These are phyloP conservation scores for Lentinula sp. DNA, from an alignment of 768 basidiomycete species.

Conservation along the genomic window DNA sequence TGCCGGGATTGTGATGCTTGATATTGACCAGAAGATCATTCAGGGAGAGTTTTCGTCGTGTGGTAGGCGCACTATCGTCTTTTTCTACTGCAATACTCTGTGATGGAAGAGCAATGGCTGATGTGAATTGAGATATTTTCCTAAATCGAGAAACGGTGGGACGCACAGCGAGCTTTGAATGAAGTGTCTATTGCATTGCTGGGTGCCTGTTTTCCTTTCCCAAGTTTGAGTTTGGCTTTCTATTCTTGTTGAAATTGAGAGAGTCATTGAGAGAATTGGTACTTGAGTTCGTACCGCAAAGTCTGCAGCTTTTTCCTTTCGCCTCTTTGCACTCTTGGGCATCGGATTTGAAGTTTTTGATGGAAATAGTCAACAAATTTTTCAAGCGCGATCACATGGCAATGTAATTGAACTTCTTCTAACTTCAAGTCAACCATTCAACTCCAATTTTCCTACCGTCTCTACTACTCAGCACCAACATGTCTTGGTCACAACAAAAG, in stretches of 20 bases:
- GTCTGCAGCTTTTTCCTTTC: slow-evolving; percentile 82
- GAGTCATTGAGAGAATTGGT: background rate
- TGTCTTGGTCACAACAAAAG: no score
- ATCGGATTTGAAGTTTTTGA: slow-evolving; percentile 25
- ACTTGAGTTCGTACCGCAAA: slow-evolving; percentile 54
- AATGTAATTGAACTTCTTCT: no score
- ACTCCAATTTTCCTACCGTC: no score
- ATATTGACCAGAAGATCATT: slow-evolving; percentile 71
- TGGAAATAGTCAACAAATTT: background rate
- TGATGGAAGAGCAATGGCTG: slow-evolving; percentile 85
- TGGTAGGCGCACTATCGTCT: slow-evolving; percentile 55
- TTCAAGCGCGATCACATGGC: slow-evolving; percentile 1
- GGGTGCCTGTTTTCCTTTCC: slow-evolving; percentile 82
- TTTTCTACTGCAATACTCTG: slow-evolving; percentile 70
- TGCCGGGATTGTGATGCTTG: slow-evolving; percentile 79
- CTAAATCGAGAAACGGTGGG: background rate
- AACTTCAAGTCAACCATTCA: no score
- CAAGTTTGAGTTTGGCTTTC: slow-evolving; percentile 97
- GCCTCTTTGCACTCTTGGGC: slow-evolving; percentile 87
- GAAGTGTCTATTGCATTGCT: slow-evolving; percentile 92
- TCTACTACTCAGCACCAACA: no score
- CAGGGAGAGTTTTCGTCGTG: slow-evolving; percentile 69
- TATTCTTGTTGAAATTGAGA: slow-evolving; percentile 23
- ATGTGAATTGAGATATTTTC: slow-evolving; percentile 9
- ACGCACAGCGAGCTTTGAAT: slow-evolving; percentile 88